Base-by-base conservation (phyloP, 441 rosid species). In the Corymbia calophylla region DNA sequence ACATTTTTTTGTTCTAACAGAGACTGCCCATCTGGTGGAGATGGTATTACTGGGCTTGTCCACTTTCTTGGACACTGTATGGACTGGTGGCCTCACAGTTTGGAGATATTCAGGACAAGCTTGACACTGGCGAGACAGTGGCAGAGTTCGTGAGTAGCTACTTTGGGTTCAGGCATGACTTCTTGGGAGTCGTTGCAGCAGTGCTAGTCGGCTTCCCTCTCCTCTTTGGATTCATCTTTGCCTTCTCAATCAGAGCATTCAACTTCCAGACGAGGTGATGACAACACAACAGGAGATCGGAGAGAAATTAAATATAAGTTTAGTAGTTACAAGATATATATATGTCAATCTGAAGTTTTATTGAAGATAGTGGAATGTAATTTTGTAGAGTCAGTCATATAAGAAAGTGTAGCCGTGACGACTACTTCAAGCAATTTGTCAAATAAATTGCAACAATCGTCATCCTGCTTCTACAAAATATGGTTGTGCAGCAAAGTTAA, bases 21-120 rank as follows among this genome's bases (percentile, higher is more conserved):
- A 89, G 90, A 51, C 92, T 95, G 56, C 97, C 96, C 1, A 68
- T 92, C 6, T 95, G 97, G 97, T 95, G 96, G 96, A 92, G 95
- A 87, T 94, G 97, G 97, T 93, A 94, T 89, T 94, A 89, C 85
- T 95, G 96, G 95, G 85, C 53, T 31, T 86, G 92, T 53, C 97
- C 97, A 0, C 86, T 93, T 7, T 62, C 95, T 18, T 95, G 96
- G 97, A 94, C 94, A 9, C 53, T 95, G 91, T 93, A 94, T 23
- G 97, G 97, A 53, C 35, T 93, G 91, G 5, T 93, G 44, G 92
- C 31, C 49, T 94, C 97, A 15, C 95, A 94, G 56, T 95, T 70
- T 62, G 95, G 93, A 60, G 97, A 94, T 31, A 2, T 21, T 11
- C 47, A 90, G 53, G 32, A 88, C 19, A 7, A 2, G n/a, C 58